Base-by-base conservation (phyloP, 1,284 basidiomycete genomes). In the Cutaneotrichosporon spelunceum region DNA sequence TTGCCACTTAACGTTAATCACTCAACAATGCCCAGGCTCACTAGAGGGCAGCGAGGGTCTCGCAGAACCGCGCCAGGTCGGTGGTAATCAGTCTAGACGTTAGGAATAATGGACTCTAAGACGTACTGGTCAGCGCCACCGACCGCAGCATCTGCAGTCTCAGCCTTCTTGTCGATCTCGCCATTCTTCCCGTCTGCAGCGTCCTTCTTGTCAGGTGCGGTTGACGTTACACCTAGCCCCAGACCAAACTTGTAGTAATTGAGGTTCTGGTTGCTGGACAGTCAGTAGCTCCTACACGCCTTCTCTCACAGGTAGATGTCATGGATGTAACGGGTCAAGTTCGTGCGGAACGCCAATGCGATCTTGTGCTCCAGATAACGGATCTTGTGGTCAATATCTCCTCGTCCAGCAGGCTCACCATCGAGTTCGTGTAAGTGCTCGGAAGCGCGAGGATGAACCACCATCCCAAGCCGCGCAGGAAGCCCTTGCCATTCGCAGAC, bases 401-500 rank as follows among this genome's bases (percentile, higher is more conserved):
- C n/a, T 42, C 44, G 23, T 24, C 26, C 2, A 5, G 14, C 24
- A 7, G 19, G 11, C 81, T 34, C 53, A 89, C 89, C 91, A 98
- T 94, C 1, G 91, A 88, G 75, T 99, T 98, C 0, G 94, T 98
- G 74, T 94, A 95, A 21, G 92, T 94, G 71, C 90, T 93, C 0
- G 95, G 94, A 27, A 98, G 83, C 0, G 93, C 91, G 8, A 99
- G 83, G 7, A 87, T 80, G 72, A 95, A 96, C 94, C 94, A 98
- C 62, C 92, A 82, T 0, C 84, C 89, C 0, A 98, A 80, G 0
- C 93, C 93, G 56, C 84, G 84, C 16, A 92, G 66, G 78, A 98
- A 97, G 0, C 92, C 93, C 58, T 83, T 84, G 0, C 87, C 89
- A 72, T 97, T 88, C 0, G 91, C 93, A 33, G 88, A 91, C 53